Conservation (phyloP, 2,329 filamentous ascomycete species). For the Lachnellula hyalina region DNA sequence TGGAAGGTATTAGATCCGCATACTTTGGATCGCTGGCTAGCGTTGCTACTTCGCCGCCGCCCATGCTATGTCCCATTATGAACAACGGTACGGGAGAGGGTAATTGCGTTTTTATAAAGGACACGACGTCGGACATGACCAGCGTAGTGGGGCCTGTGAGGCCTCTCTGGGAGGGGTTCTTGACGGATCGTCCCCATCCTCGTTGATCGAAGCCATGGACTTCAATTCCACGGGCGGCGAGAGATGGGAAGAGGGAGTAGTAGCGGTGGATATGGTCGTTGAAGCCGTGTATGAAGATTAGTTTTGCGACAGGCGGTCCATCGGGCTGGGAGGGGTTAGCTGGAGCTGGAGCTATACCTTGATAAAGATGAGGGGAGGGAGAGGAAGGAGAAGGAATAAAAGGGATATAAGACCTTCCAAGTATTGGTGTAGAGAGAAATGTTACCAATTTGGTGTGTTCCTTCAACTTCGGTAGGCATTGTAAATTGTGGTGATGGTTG, state of each 20-base stretch:
- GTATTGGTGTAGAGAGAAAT: constrained; percentile 30
- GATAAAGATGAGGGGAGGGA: neutral
- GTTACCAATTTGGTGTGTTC: constrained; percentile 27
- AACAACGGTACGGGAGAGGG: constrained; percentile 60
- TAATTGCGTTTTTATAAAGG: constrained; percentile 61
- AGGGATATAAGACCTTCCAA: constrained; percentile 26
- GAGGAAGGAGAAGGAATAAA: neutral
- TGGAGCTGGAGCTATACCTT: neutral
- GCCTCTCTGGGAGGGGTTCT: constrained; percentile 57
- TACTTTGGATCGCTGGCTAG: constrained; percentile 47
- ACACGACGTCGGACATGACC: constrained; percentile 73
- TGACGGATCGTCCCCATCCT: constrained; percentile 78
- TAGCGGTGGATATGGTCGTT: constrained; percentile 80
- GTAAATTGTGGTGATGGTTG: neutral
- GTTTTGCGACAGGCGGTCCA: constrained; percentile 51
- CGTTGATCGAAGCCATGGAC: constrained; percentile 77
- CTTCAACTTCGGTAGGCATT: constrained; percentile 30
- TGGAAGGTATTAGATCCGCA: constrained; percentile 49
- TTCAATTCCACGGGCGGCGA: constrained; percentile 69
- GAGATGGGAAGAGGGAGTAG: constrained; percentile 63
- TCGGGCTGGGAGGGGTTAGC: constrained; percentile 21
- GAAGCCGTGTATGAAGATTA: constrained; percentile 86
- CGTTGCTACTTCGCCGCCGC: constrained; percentile 70
- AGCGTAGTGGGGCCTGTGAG: constrained; percentile 66
- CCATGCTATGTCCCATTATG: constrained; percentile 88